Evolutionary conservation across 2,329 filamentous ascomycete species (phyloP), one percentile per base, ranked within the genome.

Genomic region (Dryadomyces sulphureus): DNA sequence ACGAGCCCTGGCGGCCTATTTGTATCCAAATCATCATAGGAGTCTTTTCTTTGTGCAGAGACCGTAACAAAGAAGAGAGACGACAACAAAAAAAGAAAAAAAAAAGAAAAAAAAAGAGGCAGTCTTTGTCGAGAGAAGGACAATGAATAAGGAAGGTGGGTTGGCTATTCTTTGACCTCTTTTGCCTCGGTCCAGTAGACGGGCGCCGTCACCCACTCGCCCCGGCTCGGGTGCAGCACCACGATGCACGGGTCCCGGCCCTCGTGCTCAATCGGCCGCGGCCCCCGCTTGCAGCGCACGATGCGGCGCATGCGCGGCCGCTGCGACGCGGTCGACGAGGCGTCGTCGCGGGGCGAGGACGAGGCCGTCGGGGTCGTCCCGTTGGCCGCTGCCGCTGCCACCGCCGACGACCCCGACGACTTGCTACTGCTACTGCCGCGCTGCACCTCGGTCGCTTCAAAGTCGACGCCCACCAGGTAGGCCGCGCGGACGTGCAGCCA

Each of bases 401-500:
- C 16, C 17, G 7, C n/a, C n/a, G n/a, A 21, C 19, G 38, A 24
- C 12, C 17, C 22, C 41, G 21, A 27, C 20, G 30, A 22, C 35
- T 32, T 38, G 48, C 43, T 46, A 43, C 43, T 16, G 46, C 45
- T 47, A 41, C 39, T 42, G 36, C 40, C 38, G 30, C 48, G 48
- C 44, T 54, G 49, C 17, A 54, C 35, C 42, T 53, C 50, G 20
- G 48, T 40, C 12, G 43, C 49, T n/a, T 49, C 48, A 14, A 53
- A 34, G 22, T 50, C 52, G 22, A 53, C 19, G 11, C 38, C 45
- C 8, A 47, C 43, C 21, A 54, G 48, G 24, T 52, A 53, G 2
- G 52, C 48, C 0, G 52, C 46, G 32, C 48, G 45, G n/a, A 49
- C 44, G 46, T 54, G 52, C 45, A 54, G 49, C 52, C 52, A 54